phyloP scores from a whole-genome alignment of 148 eudicot species.

The Rhododendron henanense region DNA sequence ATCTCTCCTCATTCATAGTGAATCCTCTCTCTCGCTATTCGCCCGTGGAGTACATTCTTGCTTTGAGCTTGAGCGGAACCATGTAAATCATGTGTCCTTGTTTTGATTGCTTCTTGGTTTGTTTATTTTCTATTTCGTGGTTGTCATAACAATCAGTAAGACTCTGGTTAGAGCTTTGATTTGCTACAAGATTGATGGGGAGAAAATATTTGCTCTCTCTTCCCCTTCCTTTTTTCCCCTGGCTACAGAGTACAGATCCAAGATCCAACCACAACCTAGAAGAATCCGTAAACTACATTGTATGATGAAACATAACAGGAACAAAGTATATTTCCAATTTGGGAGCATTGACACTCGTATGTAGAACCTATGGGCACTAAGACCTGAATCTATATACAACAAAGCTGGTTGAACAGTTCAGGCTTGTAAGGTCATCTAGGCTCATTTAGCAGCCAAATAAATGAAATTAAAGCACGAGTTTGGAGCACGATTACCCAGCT shows the following conservation, averaged over 20 bases:
- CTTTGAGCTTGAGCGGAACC: too few relatives aligned
- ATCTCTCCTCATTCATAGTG: too few relatives aligned
- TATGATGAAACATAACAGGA: not conserved
- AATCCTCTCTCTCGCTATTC: too few relatives aligned
- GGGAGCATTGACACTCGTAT: not conserved
- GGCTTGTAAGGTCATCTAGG: slow-evolving; percentile 1
- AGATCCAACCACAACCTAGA: not conserved
- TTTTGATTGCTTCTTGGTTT: too few relatives aligned
- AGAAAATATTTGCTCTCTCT: not conserved
- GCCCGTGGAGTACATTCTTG: too few relatives aligned
- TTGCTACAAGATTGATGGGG: not conserved
- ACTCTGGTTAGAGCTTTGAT: not conserved
- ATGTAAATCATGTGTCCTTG: too few relatives aligned
- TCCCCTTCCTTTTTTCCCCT: not conserved
- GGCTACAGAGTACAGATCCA: not conserved
- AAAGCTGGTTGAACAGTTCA: slow-evolving; percentile 4
- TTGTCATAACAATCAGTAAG: not conserved
- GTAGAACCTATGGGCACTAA: not conserved
- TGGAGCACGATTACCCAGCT: slow-evolving; percentile 8
- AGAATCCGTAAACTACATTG: not conserved
- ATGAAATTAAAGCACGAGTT: not conserved
- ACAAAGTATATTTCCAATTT: not conserved
- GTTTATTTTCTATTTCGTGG: too few relatives aligned
- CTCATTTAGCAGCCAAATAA: slow-evolving; percentile 10
- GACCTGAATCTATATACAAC: not conserved